Base-by-base conservation (phyloP, 2,329 filamentous ascomycete genomes). In the Fusarium oligoseptatum region DNA sequence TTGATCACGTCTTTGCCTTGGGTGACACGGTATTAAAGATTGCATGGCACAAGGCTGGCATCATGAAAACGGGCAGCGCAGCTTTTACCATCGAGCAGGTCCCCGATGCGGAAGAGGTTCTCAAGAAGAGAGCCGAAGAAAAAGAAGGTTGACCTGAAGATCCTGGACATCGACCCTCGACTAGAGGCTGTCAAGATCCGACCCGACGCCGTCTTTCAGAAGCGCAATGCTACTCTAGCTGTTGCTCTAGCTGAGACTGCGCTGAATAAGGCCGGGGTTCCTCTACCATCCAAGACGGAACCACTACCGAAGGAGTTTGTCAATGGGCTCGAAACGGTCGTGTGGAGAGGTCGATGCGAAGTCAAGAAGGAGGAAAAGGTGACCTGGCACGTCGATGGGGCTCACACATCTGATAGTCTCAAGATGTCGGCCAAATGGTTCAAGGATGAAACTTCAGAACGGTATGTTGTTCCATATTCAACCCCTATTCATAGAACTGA, bases 331-430 rank as follows among this genome's bases (percentile, higher is more conserved):
- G 92, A 96, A 80, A 84, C 90, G 76, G 93, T 95, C 3, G 89
- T 91, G 3, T 93, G 95, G 85, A 89, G 95, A 45, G 97, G 96
- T 5, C 89, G 97, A 55, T 98, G 95, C 80, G 90, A 92, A 74
- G 84, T 88, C 45, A 90, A 88, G 77, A 75, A 82, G 4, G 88
- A 91, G 70, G 86, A 85, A 3, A 79, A 80, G 3, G 85, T 97
- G 6, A 88, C 87, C 17, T 99, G 96, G 95, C 93, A 95, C 79
- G 90, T 99, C 22, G 97, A 99, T 80, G 95, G 97, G 10, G 97
- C 95, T 3, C 97, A 99, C 83, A 99, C 96, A 0, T 87, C 93
- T 4, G 96, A 98, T 80, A 98, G 95, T 80, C 92, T 99, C 64
- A 90, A 93, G 73, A 89, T 94, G 74, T 94, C 95, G 6, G 92